phyloP scores from a whole-genome alignment of 768 basidiomycete species.

The Crepidotus variabilis region DNA sequence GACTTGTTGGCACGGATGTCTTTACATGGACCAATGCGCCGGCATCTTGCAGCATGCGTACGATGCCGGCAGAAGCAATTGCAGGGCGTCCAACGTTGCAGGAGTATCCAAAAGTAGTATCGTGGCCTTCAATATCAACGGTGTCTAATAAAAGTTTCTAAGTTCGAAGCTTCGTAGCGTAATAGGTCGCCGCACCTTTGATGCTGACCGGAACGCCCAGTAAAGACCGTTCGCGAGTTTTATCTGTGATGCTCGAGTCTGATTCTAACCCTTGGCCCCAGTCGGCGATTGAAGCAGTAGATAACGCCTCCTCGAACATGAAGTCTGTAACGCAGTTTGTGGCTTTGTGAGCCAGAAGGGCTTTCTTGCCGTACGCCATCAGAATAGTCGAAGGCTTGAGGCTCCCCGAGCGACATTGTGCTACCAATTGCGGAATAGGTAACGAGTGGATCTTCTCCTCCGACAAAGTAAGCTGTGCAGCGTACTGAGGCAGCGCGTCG shows the following conservation, averaged over 20 bases:
- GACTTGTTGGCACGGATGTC: constrained; percentile 55
- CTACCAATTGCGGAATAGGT: constrained; percentile 42
- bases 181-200: constrained; percentile 41
- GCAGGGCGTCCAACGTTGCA: constrained; percentile 42
- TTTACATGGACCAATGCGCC: constrained; percentile 65
- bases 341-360: constrained; percentile 46
- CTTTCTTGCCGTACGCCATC: constrained; percentile 50
- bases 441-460: constrained; percentile 48
- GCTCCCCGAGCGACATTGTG: constrained; percentile 37
- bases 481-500: constrained; percentile 36
- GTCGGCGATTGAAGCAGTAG: constrained; percentile 32
- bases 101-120: constrained; percentile 61
- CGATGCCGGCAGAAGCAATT: constrained; percentile 45
- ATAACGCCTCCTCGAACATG: constrained; percentile 47
- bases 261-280: constrained; percentile 36
- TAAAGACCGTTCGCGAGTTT: constrained; percentile 40
- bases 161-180: constrained; percentile 4
- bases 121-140: constrained; percentile 50
- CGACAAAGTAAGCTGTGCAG: constrained; percentile 35
- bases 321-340: constrained; percentile 72
- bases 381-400: constrained; percentile 41
- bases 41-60: constrained; percentile 53
- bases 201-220: constrained; percentile 68
- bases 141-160: constrained; percentile 28
- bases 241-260: constrained; percentile 29